Conservation (phyloP, 257 asterid genomes). For the Ballota nigra region DNA sequence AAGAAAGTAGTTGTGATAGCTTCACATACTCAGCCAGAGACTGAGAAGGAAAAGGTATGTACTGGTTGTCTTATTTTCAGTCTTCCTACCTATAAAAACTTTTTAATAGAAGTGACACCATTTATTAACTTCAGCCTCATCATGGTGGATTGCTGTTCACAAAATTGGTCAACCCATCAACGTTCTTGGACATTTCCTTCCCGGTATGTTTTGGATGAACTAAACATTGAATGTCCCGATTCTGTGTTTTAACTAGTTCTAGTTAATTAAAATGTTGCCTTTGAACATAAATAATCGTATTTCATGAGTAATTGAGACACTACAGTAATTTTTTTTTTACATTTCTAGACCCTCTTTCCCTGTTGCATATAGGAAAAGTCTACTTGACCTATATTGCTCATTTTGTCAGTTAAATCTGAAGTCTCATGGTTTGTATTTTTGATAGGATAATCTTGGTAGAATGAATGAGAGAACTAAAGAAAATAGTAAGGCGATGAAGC, state of each 20-base stretch:
- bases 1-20: slow-evolving; percentile 72
- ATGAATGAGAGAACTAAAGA: slow-evolving; percentile 78
- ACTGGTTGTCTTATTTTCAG: slow-evolving; percentile 3
- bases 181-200: slow-evolving; percentile 79
- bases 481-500: slow-evolving; percentile 69
- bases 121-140: slow-evolving; percentile 54
- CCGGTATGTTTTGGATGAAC: slow-evolving; percentile 51
- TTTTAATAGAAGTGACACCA: background rate
- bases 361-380: background rate
- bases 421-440: slow-evolving; percentile 9
- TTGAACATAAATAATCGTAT: background rate
- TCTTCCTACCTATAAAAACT: background rate
- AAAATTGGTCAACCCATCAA: slow-evolving; percentile 80
- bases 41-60: slow-evolving; percentile 78
- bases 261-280: background rate
- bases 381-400: background rate
- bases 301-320: background rate
- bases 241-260: slow-evolving; percentile 2
- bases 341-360: background rate
- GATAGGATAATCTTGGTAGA: slow-evolving; percentile 70
- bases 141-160: slow-evolving; percentile 77
- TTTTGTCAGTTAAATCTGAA: slow-evolving; percentile 1
- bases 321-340: background rate
- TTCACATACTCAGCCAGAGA: slow-evolving; percentile 78
- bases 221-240: background rate